Conservation (phyloP, 2,329 filamentous ascomycete genomes). For the Cladobotryum mycophilum region DNA sequence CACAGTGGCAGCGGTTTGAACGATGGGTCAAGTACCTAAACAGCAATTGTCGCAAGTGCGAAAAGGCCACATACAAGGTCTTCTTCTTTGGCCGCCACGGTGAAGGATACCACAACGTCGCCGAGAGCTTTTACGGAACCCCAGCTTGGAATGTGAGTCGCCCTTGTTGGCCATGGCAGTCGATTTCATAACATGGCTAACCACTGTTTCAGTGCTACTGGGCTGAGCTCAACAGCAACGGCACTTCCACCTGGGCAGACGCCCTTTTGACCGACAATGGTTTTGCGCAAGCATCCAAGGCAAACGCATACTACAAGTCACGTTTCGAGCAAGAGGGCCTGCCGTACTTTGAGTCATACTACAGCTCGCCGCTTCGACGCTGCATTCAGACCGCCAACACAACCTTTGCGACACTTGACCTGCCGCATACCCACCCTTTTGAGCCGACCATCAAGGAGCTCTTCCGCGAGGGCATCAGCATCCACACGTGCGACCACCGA, state of each 20-base stretch:
- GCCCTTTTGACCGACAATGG: conserved; percentile 55
- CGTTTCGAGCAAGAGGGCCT: conserved; percentile 48
- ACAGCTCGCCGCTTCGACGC: conserved; percentile 56
- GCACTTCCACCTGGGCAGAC: conserved; percentile 57
- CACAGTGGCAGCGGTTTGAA: conserved; percentile 60
- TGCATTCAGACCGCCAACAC: conserved; percentile 57
- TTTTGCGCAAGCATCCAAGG: conserved; percentile 49
- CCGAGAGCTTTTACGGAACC: conserved; percentile 61
- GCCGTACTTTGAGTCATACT: conserved; percentile 57
- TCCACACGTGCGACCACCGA: conserved; percentile 63
- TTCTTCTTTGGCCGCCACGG: conserved; percentile 65
- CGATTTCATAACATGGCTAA: not conserved
- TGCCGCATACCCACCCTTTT: conserved; percentile 48
- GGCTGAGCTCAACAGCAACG: conserved; percentile 58
- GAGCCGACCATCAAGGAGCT: conserved; percentile 56
- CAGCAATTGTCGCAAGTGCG: conserved; percentile 27
- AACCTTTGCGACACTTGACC: conserved; percentile 49
- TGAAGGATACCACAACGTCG: conserved; percentile 58
- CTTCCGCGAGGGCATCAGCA: conserved; percentile 59
- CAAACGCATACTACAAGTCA: conserved; percentile 52
- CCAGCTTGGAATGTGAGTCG: conserved; percentile 58
- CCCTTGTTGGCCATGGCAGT: not conserved
- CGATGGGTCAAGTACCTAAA: conserved; percentile 53
- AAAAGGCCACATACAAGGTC: conserved; percentile 55
- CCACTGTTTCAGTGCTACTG: conserved; percentile 51